A percentile compares a stretch with the other conserved stretches of the same genome.
Evolutionary conservation across 2,329 filamentous ascomycete species (phyloP).

Genomic region (Venturiaceae sp.): DNA sequence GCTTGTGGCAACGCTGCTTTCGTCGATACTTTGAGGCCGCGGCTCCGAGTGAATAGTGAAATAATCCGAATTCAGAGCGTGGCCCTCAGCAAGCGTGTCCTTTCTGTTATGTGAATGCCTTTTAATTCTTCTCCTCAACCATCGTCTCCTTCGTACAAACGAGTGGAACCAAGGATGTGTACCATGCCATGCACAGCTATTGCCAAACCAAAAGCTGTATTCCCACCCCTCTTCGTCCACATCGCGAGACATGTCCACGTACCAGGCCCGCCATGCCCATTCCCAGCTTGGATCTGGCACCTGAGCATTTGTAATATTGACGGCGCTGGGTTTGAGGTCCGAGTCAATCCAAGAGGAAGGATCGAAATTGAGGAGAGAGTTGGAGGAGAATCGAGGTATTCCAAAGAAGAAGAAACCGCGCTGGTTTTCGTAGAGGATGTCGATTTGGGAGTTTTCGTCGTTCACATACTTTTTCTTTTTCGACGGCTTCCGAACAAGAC

Average conservation of each 20-base stretch:
- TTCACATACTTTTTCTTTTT: slow-evolving; percentile 12
- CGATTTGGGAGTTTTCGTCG: slow-evolving; percentile 32
- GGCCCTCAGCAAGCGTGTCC: slow-evolving; percentile 37
- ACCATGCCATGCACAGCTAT: slow-evolving; percentile 61
- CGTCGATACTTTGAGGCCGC: background rate
- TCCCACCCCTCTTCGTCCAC: slow-evolving; percentile 92
- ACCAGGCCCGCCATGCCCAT: slow-evolving; percentile 70
- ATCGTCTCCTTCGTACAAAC: slow-evolving; percentile 81
- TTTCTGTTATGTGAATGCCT: slow-evolving; percentile 22
- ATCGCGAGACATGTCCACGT: slow-evolving; percentile 68
- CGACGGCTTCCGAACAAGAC: slow-evolving; percentile 15
- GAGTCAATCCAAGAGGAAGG: slow-evolving; percentile 76
- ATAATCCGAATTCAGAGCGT: slow-evolving; percentile 67
- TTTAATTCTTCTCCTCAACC: slow-evolving; percentile 74
- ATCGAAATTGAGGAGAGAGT: slow-evolving; percentile 77
- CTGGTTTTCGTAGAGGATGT: slow-evolving; percentile 93
- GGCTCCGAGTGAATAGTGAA: slow-evolving; percentile 53
- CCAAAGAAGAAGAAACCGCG: slow-evolving; percentile 85
- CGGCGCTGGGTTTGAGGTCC: slow-evolving; percentile 43
- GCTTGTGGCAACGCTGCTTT: background rate
- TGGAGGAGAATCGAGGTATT: slow-evolving; percentile 77
- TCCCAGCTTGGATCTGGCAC: slow-evolving; percentile 92
- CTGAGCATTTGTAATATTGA: slow-evolving; percentile 76
- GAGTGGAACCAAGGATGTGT: slow-evolving; percentile 87
- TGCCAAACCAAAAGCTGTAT: slow-evolving; percentile 77